Evolutionary conservation across 768 basidiomycete species (phyloP).

Genomic region (Dendrothele bispora): DNA sequence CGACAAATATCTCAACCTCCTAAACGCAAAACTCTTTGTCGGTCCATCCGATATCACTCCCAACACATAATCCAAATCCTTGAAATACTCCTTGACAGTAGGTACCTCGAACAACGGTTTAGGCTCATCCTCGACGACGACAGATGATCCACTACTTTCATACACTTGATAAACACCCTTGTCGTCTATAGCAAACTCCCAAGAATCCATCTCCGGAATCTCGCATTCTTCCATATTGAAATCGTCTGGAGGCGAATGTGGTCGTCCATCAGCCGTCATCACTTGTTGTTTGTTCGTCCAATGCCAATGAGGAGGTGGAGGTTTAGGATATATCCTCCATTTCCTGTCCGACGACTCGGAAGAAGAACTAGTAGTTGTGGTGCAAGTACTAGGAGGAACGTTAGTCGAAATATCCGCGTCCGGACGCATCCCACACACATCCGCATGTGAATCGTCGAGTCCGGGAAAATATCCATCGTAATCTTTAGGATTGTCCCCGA

Average conservation of each 20-base stretch:
- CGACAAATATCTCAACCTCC: slow-evolving; percentile 85
- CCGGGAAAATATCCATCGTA: slow-evolving; percentile 80
- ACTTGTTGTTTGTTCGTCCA: slow-evolving; percentile 58
- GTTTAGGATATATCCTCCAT: slow-evolving; percentile 91
- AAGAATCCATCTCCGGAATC: slow-evolving; percentile 67
- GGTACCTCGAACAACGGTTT: slow-evolving; percentile 79
- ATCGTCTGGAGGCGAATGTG: slow-evolving; percentile 36
- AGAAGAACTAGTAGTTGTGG: too few species aligned
- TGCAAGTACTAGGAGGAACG: too few species aligned
- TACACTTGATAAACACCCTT: slow-evolving; percentile 93
- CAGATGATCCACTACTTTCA: slow-evolving; percentile 23
- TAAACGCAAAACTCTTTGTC: slow-evolving; percentile 92
- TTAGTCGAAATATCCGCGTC: slow-evolving; percentile 43
- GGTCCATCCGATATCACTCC: slow-evolving; percentile 93
- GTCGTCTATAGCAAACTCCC: slow-evolving; percentile 74
- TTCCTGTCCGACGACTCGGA: slow-evolving; percentile 40
- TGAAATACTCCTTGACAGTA: slow-evolving; percentile 89
- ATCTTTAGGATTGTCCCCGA: slow-evolving; percentile 94
- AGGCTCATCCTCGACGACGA: slow-evolving; percentile 24
- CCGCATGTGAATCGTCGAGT: slow-evolving; percentile 59
- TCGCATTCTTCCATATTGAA: slow-evolving; percentile 73
- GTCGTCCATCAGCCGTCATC: slow-evolving; percentile 40
- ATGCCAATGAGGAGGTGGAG: slow-evolving; percentile 97
- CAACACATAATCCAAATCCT: slow-evolving; percentile 91
- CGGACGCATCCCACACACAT: slow-evolving; percentile 67